phyloP scores from a whole-genome alignment of 371 early-diverging fungal genomes.

The Neoconidiobolus thromboides region DNA sequence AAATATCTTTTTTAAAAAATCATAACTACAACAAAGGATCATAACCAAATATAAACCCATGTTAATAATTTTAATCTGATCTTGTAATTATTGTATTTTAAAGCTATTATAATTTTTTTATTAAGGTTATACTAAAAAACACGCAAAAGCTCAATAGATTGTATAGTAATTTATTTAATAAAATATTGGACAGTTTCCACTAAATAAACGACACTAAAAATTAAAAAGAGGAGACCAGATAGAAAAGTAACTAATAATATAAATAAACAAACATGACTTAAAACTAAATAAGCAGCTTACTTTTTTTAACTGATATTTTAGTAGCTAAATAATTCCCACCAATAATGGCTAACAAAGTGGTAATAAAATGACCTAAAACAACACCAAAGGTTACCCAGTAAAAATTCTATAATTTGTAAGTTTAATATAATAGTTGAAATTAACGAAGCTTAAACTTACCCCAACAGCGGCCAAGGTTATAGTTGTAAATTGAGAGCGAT shows the following conservation, averaged over 20 bases:
- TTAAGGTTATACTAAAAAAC: too few species aligned
- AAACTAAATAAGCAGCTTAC: constrained; percentile 17
- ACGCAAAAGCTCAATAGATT: too few species aligned
- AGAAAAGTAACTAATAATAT: constrained; percentile 45
- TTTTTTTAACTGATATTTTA: constrained; percentile 78
- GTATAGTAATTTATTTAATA: too few species aligned
- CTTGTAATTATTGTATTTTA: too few species aligned
- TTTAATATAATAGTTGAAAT: neutral
- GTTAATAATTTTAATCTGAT: too few species aligned
- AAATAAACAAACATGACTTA: neutral
- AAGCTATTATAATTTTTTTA: too few species aligned
- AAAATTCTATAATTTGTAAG: constrained; percentile 33
- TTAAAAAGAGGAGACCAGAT: constrained; percentile 65
- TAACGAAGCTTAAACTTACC: constrained; percentile 18
- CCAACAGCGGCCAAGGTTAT: constrained; percentile 88
- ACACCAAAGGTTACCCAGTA: constrained; percentile 73
- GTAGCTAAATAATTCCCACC: constrained; percentile 82
- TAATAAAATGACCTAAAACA: constrained; percentile 72
- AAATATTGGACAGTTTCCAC: too few species aligned
- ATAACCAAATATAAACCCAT: too few species aligned
- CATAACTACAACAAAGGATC: too few species aligned
- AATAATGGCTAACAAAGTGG: constrained; percentile 80
- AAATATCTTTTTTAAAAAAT: too few species aligned
- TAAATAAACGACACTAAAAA: constrained; percentile 57
- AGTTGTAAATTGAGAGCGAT: constrained; percentile 81